Evolutionary conservation across 441 rosid genomes (phyloP).

Genomic region (Kokia cookei): DNA sequence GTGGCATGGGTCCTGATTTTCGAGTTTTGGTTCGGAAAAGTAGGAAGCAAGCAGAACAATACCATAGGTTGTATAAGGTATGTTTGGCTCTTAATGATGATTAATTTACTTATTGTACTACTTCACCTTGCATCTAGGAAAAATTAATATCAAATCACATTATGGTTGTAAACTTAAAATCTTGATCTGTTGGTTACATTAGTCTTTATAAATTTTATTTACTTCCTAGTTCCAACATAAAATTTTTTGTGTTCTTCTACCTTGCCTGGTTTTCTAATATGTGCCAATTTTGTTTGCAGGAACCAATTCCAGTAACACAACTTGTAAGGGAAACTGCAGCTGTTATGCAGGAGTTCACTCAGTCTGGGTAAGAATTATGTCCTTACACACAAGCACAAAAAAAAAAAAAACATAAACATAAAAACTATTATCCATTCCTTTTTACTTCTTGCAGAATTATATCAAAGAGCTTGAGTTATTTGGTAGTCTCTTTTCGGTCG

Average conservation of each 20-base stretch:
- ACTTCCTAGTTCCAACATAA: not conserved
- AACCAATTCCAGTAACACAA: constrained; percentile 92
- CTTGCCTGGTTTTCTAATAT: not conserved
- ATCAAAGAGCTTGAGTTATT: not conserved
- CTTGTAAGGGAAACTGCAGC: constrained; percentile 98
- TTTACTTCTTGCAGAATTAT: not conserved
- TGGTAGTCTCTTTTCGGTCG: not conserved
- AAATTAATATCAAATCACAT: not conserved
- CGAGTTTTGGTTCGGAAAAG: constrained; percentile 95
- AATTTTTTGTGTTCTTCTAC: not conserved
- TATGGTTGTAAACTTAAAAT: not conserved
- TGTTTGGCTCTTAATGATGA: not conserved
- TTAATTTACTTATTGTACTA: not conserved
- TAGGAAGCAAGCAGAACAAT: constrained; percentile 97
- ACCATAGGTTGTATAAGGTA: constrained; percentile 89
- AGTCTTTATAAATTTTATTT: not conserved
- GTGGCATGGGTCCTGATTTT: constrained; percentile 99
- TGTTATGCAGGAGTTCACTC: constrained; percentile 99
- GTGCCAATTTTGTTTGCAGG: constrained; percentile 34
- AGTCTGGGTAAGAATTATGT: constrained; percentile 65
- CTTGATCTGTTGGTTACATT: not conserved
- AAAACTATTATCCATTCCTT: not conserved
- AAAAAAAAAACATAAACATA: no score
- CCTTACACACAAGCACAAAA: not conserved
- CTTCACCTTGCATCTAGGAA: not conserved